These are phyloP conservation scores for Strobilomyces echinocephalus DNA, from an alignment of 768 basidiomycete genomes.

Conservation along the genomic window DNA sequence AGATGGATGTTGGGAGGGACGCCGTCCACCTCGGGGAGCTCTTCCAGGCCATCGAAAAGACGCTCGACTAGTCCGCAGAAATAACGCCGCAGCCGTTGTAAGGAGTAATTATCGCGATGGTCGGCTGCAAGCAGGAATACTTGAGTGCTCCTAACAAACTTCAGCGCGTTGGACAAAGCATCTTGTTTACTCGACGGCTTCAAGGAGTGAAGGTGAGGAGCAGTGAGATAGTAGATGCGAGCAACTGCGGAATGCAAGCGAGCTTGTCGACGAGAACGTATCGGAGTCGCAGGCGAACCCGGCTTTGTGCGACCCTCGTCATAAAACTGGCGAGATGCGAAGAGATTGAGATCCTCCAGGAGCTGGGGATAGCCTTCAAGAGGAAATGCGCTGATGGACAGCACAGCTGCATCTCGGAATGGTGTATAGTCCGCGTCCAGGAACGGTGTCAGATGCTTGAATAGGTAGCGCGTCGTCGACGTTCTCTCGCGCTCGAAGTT, in stretches of 20 bases:
- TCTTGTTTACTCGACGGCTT: slow-evolving; percentile 64
- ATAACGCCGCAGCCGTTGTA: slow-evolving; percentile 81
- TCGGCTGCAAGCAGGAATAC: slow-evolving; percentile 68
- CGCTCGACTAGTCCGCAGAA: slow-evolving; percentile 89
- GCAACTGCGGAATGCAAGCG: slow-evolving; percentile 83
- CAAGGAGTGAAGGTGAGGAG: slow-evolving; percentile 68
- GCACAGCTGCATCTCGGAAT: slow-evolving; percentile 82
- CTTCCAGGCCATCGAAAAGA: slow-evolving; percentile 71
- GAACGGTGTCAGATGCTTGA: slow-evolving; percentile 82
- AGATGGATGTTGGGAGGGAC: slow-evolving; percentile 72
- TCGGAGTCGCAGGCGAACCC: slow-evolving; percentile 39
- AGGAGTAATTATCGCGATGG: slow-evolving; percentile 66
- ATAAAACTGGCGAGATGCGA: slow-evolving; percentile 79
- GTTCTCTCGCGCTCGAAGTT: slow-evolving; percentile 79
- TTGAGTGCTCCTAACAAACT: slow-evolving; percentile 82
- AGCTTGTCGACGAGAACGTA: slow-evolving; percentile 66
- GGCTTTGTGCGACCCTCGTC: slow-evolving; percentile 56
- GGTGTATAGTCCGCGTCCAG: slow-evolving; percentile 79
- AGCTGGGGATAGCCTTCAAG: slow-evolving; percentile 71
- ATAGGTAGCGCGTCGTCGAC: slow-evolving; percentile 76
- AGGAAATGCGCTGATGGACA: slow-evolving; percentile 86
- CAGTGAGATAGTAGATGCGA: slow-evolving; percentile 83
- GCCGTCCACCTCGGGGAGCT: slow-evolving; percentile 68
- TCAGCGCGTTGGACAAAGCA: slow-evolving; percentile 73
- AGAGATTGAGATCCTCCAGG: slow-evolving; percentile 75